Evolutionary conservation across 345 rosid species (phyloP).

Genomic region (Sonneratia caseolaris): DNA sequence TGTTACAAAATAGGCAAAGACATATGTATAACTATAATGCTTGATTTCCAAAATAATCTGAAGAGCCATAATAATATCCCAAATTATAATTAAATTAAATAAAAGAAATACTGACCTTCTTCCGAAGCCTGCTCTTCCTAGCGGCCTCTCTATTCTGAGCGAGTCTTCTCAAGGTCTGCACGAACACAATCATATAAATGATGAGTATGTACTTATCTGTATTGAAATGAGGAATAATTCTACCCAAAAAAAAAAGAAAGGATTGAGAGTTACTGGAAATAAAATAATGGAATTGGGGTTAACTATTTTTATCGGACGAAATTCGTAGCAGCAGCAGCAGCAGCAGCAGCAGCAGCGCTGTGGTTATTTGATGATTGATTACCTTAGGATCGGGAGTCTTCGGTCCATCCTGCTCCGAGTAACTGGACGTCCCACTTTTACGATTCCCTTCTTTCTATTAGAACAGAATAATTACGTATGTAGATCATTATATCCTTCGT

Average conservation of each 20-base stretch:
- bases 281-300: too few species aligned
- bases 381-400: constrained; percentile 50
- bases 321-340: too few species aligned
- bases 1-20: background rate
- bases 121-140: constrained; percentile 44
- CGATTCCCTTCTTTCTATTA: constrained; percentile 41
- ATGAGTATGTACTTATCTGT: too few species aligned
- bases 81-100: background rate
- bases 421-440: constrained; percentile 29
- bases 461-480: background rate
- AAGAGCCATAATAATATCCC: background rate
- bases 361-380: background rate
- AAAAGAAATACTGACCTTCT: constrained; percentile 19
- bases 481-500: background rate
- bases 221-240: background rate
- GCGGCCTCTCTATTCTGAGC: constrained; percentile 59
- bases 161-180: constrained; percentile 39
- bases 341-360: too few species aligned
- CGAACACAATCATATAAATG: background rate
- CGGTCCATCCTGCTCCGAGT: constrained; percentile 36
- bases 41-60: background rate
- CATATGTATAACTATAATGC: background rate
- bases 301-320: too few species aligned
- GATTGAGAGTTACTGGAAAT: too few species aligned
- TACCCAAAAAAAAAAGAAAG: too few species aligned